Percentiles rank a stretch among this genome's conserved stretches.
phyloP scores from a whole-genome alignment of 2,329 filamentous ascomycete species.

The Calonectria pseudoreteaudii region DNA sequence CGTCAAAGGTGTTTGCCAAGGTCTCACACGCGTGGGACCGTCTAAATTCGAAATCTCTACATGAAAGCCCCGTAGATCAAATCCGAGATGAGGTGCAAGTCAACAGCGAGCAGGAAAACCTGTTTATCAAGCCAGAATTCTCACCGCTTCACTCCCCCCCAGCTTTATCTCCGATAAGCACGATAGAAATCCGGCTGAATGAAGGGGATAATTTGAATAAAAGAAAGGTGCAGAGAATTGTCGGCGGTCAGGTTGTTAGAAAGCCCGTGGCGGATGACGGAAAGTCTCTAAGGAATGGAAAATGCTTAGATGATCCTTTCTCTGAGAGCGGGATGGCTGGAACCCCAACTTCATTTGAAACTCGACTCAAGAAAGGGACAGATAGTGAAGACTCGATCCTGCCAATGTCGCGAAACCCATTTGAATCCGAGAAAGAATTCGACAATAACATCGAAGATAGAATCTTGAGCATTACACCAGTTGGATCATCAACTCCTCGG shows the following conservation, averaged over 20 bases:
- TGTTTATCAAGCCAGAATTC: conserved; percentile 18
- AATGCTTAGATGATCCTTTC: conserved; percentile 46
- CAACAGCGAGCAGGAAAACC: neutral
- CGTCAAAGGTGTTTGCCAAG: conserved; percentile 48
- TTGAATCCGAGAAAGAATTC: conserved; percentile 53
- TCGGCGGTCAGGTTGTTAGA: conserved; percentile 44
- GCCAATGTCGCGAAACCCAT: conserved; percentile 38
- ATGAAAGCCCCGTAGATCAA: conserved; percentile 31
- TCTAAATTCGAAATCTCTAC: conserved; percentile 43
- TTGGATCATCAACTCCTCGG: conserved; percentile 54
- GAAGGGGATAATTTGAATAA: conserved; percentile 50
- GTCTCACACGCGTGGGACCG: conserved; percentile 50
- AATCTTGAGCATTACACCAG: conserved; percentile 49
- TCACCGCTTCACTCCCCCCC: conserved; percentile 12
- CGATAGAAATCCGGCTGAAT: conserved; percentile 48
- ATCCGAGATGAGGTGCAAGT: neutral
- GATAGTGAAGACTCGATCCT: conserved; percentile 9
- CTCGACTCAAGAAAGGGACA: conserved; percentile 29
- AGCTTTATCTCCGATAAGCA: conserved; percentile 42
- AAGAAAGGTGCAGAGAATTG: conserved; percentile 49
- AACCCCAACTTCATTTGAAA: conserved; percentile 40
- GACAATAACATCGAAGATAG: conserved; percentile 53
- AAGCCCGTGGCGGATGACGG: conserved; percentile 46
- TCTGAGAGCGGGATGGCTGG: conserved; percentile 34
- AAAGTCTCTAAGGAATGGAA: conserved; percentile 42